A percentile compares a stretch with the other conserved stretches of the same genome.
phyloP scores from a whole-genome alignment of 352 stramenopile species.

The Phytophthora aleatoria region DNA sequence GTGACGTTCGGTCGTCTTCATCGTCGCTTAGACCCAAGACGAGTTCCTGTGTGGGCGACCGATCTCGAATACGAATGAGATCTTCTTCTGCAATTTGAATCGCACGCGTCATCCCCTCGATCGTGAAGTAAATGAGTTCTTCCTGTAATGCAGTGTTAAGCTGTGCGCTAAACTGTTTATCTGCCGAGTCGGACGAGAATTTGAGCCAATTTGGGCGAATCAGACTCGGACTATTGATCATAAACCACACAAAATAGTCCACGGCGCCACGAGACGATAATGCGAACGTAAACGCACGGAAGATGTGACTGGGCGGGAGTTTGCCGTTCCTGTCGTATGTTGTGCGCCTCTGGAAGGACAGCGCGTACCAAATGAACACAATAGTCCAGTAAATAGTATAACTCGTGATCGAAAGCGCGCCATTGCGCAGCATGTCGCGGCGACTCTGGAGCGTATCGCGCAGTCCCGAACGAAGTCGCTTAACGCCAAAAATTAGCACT shows the following conservation, averaged over 20 bases:
- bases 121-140: conserved; percentile 92
- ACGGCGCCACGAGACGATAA: conserved; percentile 68
- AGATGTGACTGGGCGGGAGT: conserved; percentile 56
- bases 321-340: conserved; percentile 43
- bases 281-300: conserved; percentile 71
- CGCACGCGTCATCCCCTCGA: conserved; percentile 83
- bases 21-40: conserved; percentile 31
- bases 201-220: conserved; percentile 70
- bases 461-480: conserved; percentile 68
- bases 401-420: conserved; percentile 80
- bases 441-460: conserved; percentile 77
- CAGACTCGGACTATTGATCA: conserved; percentile 74
- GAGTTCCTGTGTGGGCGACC: conserved; percentile 54
- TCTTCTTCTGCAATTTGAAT: conserved; percentile 76
- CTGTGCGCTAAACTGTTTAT: conserved; percentile 86
- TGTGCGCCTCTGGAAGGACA: conserved; percentile 68
- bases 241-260: conserved; percentile 89
- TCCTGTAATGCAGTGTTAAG: conserved; percentile 87
- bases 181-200: conserved; percentile 76
- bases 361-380: conserved; percentile 77
- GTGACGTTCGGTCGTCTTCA: conserved; percentile 7
- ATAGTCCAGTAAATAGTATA: conserved; percentile 87
- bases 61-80: conserved; percentile 45
- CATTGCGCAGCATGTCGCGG: conserved; percentile 79
- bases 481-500: conserved; percentile 67